phyloP scores from a whole-genome alignment of 768 basidiomycete genomes.

The Kwoniella bestiolae region DNA sequence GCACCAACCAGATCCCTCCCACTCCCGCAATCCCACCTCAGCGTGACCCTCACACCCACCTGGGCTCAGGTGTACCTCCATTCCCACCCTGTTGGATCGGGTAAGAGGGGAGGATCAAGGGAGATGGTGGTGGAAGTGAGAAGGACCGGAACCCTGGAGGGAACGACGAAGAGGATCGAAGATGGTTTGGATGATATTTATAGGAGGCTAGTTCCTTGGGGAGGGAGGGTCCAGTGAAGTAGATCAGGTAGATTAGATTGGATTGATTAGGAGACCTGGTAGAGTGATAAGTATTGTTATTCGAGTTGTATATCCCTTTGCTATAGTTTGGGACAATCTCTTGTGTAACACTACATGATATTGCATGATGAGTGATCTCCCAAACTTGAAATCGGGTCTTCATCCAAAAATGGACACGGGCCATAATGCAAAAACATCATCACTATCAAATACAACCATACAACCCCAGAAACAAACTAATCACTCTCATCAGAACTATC shows the following conservation, averaged over 20 bases:
- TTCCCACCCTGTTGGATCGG: not conserved
- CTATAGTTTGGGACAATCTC: too few species aligned
- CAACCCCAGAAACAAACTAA: conserved; percentile 4
- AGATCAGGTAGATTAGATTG: too few species aligned
- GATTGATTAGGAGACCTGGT: too few species aligned
- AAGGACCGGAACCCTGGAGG: conserved; percentile 29
- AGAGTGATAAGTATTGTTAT: too few species aligned
- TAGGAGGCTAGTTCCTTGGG: conserved; percentile 37
- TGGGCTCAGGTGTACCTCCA: conserved; percentile 39
- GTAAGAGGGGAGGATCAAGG: conserved; percentile 13
- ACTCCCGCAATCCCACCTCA: conserved; percentile 34
- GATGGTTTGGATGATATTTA: conserved; percentile 44
- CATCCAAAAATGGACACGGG: not conserved
- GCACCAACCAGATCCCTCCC: conserved; percentile 26
- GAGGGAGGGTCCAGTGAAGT: conserved; percentile 32
- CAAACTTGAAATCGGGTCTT: too few species aligned
- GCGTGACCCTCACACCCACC: conserved; percentile 40
- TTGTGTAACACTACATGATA: too few species aligned
- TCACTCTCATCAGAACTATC: conserved; percentile 41
- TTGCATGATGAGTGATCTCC: too few species aligned
- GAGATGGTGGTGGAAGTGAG: conserved; percentile 45
- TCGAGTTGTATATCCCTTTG: too few species aligned
- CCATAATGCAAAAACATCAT: too few species aligned
- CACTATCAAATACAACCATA: conserved; percentile 6
- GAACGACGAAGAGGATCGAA: conserved; percentile 29